Base-by-base conservation (phyloP, 2,329 filamentous ascomycete genomes). In the Incumbomyces delicatus region DNA sequence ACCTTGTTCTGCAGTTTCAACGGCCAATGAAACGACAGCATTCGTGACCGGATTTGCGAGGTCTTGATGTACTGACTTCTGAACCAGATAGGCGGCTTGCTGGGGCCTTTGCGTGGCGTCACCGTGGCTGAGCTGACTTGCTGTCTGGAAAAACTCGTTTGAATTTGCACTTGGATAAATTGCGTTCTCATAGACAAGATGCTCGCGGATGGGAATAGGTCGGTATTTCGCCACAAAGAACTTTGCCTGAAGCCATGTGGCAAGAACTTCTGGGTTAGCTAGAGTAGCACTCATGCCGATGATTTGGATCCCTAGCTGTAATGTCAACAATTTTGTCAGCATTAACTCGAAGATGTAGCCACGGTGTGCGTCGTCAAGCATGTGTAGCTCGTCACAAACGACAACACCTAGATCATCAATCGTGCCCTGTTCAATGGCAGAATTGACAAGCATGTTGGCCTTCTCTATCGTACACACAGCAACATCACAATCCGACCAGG, bases 401-500 rank as follows among this genome's bases (percentile, higher is more conserved):
- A 87, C 76, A 10, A 80, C 69, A 39, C 75, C 77, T 36, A 89
- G 66, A 16, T 78, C 72, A n/a, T 72, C 67, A 49, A 87, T 74
- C 2, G 72, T 77, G 58, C 76, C 78, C 52, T 88, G 81, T 51
- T 85, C 80, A 53, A 88, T 85, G 12, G 83, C 81, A 17, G 75
- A 69, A 55, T 89, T 88, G 22, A 87, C 73, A 33, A 89, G 71
- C 10, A 80, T 75, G 57, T 88, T 89, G 45, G 84, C 77, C 76
- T 88, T 89, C 66, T 89, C 85, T 50, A 88, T 81, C 1, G 85
- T 88, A 65, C 85, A 88, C 34, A 88, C 76, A 1, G 80, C 85
- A 57, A 89, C 79, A 59, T 89, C 85, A 55, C 85, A 83, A 58
- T 88, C 83, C 20, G 74, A 69, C 83, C 84, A 88, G 1, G 74